phyloP scores from a whole-genome alignment of 371 early-diverging fungal species.

The Rhizopus sp. region DNA sequence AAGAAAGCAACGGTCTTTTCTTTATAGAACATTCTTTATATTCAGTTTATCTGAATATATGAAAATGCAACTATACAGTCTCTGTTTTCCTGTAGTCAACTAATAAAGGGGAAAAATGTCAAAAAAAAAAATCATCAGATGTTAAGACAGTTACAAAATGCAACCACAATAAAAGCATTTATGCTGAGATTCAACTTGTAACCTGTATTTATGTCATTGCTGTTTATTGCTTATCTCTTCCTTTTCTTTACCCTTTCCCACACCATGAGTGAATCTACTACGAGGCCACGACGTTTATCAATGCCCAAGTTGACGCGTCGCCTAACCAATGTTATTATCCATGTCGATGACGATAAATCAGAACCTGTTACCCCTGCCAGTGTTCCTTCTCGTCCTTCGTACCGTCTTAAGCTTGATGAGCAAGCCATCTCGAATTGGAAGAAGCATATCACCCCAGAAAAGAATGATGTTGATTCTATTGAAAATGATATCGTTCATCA shows the following conservation, averaged over 20 bases:
- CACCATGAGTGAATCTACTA: not conserved
- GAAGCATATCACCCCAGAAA: slow-evolving; percentile 10
- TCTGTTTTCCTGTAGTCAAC: too few relatives aligned
- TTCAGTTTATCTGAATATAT: too few relatives aligned
- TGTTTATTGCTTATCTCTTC: not conserved
- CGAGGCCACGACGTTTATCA: slow-evolving; percentile 21
- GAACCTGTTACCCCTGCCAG: slow-evolving; percentile 25
- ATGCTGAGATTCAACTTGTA: not conserved
- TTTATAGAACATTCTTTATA: too few relatives aligned
- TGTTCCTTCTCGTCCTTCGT: slow-evolving; percentile 22
- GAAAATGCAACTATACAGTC: too few relatives aligned
- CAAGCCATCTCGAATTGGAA: slow-evolving; percentile 18
- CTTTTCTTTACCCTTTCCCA: not conserved
- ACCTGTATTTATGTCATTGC: not conserved
- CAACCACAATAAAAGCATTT: not conserved
- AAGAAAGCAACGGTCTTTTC: too few relatives aligned
- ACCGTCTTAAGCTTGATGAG: slow-evolving; percentile 13
- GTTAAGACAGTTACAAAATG: not conserved
- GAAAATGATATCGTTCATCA: slow-evolving; percentile 67
- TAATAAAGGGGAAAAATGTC: not conserved
- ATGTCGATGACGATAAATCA: slow-evolving; percentile 20
- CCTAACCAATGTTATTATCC: slow-evolving; percentile 32
- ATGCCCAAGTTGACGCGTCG: slow-evolving; percentile 37
- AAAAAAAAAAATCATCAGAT: too few relatives aligned
- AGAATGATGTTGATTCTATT: slow-evolving; percentile 16